These are phyloP conservation scores for Asclepias syriaca DNA, from an alignment of 257 asterid species.

Conservation along the genomic window DNA sequence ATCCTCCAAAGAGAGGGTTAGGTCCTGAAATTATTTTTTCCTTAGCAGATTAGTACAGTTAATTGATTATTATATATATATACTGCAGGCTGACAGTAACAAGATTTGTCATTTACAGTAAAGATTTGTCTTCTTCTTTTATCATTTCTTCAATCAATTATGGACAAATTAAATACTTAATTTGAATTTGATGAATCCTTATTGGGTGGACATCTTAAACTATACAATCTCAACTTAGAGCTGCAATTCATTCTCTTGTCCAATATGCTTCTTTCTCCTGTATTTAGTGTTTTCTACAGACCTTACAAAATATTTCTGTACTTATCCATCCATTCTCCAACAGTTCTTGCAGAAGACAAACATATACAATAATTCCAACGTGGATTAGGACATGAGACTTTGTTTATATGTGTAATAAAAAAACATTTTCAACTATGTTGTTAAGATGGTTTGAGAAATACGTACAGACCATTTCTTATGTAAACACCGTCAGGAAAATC, in stretches of 20 bases:
- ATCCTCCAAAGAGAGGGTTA: constrained; percentile 45
- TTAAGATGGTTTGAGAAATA: background rate
- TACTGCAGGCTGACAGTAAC: background rate
- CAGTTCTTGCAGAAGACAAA: background rate
- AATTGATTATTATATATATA: background rate
- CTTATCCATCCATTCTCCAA: background rate
- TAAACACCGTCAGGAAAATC: constrained; percentile 57
- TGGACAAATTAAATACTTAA: background rate
- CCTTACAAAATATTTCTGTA: background rate
- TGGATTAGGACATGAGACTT: background rate
- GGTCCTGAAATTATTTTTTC: constrained; percentile 27
- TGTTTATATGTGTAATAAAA: background rate
- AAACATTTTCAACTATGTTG: background rate
- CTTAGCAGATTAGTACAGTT: background rate
- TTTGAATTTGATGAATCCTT: background rate
- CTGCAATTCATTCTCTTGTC: background rate
- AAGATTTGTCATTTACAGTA: background rate
- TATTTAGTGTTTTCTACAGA: background rate
- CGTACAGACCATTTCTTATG: constrained; percentile 50
- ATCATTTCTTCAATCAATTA: background rate
- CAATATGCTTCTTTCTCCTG: background rate
- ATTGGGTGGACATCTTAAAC: background rate
- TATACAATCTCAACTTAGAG: background rate
- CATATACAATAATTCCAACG: background rate
- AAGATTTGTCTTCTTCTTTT: background rate